These are phyloP conservation scores for Besnoitia besnoiti DNA, from an alignment of 169 alveolate species.

Conservation along the genomic window DNA sequence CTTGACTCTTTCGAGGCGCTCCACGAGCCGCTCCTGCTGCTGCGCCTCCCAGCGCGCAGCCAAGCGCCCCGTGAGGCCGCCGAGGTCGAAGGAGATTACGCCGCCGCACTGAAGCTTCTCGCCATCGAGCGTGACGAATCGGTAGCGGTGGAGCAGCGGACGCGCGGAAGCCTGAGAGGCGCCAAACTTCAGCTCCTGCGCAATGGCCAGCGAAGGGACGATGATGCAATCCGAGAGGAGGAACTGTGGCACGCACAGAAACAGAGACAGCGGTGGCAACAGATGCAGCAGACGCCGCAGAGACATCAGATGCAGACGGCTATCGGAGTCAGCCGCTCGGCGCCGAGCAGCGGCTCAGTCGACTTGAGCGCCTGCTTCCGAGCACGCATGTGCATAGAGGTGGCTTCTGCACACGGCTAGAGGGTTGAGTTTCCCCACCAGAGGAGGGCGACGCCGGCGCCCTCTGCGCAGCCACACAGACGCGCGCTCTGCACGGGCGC, in stretches of 20 bases:
- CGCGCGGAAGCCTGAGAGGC: background rate
- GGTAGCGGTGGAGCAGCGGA: background rate
- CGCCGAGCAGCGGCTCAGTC: no score
- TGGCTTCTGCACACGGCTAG: no score
- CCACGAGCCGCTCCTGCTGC: constrained; percentile 10
- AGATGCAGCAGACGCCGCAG: no score
- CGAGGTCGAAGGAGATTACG: constrained; percentile 17
- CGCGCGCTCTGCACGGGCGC: no score
- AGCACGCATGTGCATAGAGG: no score
- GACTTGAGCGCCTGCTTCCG: no score
- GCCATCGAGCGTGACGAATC: constrained; percentile 40
- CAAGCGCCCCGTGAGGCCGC: constrained; percentile 22
- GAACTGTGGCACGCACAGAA: constrained; percentile 22
- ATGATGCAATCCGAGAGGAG: constrained; percentile 43
- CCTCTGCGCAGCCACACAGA: no score
- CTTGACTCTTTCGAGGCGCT: background rate
- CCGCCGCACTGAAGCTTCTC: constrained; percentile 55
- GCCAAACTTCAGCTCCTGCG: constrained; percentile 40
- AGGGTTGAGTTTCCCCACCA: no score
- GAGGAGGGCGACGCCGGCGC: no score
- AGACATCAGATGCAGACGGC: no score
- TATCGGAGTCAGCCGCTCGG: no score
- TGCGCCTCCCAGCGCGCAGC: constrained; percentile 30
- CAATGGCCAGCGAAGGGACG: constrained; percentile 42
- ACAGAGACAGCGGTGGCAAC: background rate